Percentiles rank a stretch among this genome's conserved stretches.
Conservation (phyloP, 768 basidiomycete species). For the Suillus subluteus region DNA sequence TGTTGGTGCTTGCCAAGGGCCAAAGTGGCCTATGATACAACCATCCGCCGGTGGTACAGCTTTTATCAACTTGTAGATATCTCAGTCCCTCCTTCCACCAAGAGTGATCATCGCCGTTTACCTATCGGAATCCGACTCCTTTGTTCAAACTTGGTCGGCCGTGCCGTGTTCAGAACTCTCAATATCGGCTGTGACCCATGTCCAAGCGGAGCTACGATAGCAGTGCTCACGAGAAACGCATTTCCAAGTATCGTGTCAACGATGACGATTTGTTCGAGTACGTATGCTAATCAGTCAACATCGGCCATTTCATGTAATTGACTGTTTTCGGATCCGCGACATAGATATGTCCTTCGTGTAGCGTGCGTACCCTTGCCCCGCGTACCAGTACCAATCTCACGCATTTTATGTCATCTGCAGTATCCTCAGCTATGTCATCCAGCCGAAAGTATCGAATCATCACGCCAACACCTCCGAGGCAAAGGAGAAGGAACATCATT, state of each 20-base stretch:
- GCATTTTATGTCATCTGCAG: constrained; percentile 40
- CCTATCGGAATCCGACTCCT: constrained; percentile 3
- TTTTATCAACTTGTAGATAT: constrained; percentile 5
- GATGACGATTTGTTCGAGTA: constrained; percentile 90
- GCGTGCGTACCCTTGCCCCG: constrained; percentile 57
- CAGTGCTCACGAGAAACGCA: constrained; percentile 67
- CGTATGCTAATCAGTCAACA: constrained; percentile 30
- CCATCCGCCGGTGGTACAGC: constrained; percentile 4
- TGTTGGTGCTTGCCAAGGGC: constrained; percentile 26
- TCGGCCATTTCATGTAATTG: constrained; percentile 5
- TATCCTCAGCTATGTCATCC: constrained; percentile 70
- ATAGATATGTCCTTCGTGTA: constrained; percentile 80
- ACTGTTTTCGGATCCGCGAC: constrained; percentile 18
- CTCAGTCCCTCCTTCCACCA: background rate
- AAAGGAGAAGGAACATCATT: constrained; percentile 67
- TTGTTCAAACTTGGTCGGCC: constrained; percentile 3
- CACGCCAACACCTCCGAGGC: constrained; percentile 40
- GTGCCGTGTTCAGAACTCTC: constrained; percentile 1
- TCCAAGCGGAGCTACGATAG: constrained; percentile 80
- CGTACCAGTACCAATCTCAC: constrained; percentile 12
- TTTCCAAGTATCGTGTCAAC: constrained; percentile 76
- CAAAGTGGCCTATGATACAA: background rate
- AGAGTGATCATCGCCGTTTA: background rate
- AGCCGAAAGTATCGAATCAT: constrained; percentile 51
- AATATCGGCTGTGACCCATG: constrained; percentile 19